These are phyloP conservation scores for Chalara sp. DNA, from an alignment of 2,329 filamentous ascomycete genomes.

Conservation along the genomic window DNA sequence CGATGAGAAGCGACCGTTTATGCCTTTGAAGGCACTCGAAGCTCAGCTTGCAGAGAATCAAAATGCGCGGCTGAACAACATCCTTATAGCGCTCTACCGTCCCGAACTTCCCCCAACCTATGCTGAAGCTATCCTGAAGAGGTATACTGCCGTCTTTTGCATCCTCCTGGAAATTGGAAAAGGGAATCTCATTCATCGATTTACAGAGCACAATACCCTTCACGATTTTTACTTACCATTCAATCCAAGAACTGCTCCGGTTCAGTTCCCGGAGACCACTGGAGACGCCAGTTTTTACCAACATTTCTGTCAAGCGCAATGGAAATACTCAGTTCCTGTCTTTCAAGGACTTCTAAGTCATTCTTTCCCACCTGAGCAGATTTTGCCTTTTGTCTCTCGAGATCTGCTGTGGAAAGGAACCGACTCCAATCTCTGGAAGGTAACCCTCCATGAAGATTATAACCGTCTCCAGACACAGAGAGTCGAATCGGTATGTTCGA, in stretches of 20 bases:
- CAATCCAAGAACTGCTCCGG: constrained; percentile 10
- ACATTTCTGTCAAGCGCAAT: constrained; percentile 22
- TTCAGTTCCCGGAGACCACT: constrained; percentile 10
- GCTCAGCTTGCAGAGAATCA: too few relatives aligned
- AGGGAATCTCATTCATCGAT: constrained; percentile 3
- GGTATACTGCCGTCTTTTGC: constrained; percentile 6
- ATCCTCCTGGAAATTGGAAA: constrained; percentile 6
- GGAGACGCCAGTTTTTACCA: constrained; percentile 14
- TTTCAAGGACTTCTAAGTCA: constrained; percentile 15
- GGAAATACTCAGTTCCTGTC: constrained; percentile 20
- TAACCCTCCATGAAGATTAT: constrained; percentile 21
- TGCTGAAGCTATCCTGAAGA: neutral
- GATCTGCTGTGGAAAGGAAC: constrained; percentile 11
- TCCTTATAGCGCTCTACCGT: too few relatives aligned
- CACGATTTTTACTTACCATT: constrained; percentile 18
- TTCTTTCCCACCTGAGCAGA: constrained; percentile 1
- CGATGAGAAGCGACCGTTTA: too few relatives aligned
- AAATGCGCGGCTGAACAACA: too few relatives aligned
- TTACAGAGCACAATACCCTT: constrained; percentile 1
- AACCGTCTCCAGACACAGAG: constrained; percentile 15
- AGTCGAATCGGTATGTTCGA: neutral
- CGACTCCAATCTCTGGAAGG: constrained; percentile 13
- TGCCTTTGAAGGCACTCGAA: too few relatives aligned
- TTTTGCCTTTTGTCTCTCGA: constrained; percentile 22
- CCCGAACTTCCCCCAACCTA: too few relatives aligned